phyloP scores from a whole-genome alignment of 2,329 filamentous ascomycete species.

The Arthroderma sp. region DNA sequence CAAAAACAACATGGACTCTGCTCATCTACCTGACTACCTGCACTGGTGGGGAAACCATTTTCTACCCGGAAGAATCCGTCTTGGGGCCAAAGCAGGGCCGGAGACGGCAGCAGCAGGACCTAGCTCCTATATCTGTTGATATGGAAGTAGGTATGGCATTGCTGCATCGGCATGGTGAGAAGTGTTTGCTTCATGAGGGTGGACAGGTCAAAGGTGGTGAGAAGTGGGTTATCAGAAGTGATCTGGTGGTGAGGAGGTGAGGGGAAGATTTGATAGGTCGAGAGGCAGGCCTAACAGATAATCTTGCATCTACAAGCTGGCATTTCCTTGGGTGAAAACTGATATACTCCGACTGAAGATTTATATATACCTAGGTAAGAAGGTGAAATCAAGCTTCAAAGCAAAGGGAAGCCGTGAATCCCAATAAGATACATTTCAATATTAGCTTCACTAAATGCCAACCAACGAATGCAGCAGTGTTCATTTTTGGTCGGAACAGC shows the following conservation, averaged over 20 bases:
- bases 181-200: constrained; percentile 83
- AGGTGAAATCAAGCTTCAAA: no score
- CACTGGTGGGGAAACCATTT: constrained; percentile 77
- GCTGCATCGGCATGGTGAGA: constrained; percentile 75
- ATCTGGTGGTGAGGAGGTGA: constrained; percentile 42
- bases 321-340: no score
- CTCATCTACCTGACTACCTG: constrained; percentile 80
- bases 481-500: no score
- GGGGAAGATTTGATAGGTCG: no score
- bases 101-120: constrained; percentile 22
- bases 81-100: constrained; percentile 28
- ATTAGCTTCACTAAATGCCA: no score
- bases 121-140: constrained; percentile 56
- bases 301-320: no score
- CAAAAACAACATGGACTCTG: constrained; percentile 79
- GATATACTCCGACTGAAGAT: no score
- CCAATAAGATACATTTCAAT: no score
- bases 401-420: no score
- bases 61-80: constrained; percentile 52
- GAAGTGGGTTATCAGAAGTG: constrained; percentile 83
- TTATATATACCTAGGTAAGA: no score
- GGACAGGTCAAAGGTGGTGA: constrained; percentile 65
- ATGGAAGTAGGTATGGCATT: constrained; percentile 76
- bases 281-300: no score
- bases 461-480: no score